Base-by-base conservation (phyloP, 139 green algal species). In the Eudorina sp. region DNA sequence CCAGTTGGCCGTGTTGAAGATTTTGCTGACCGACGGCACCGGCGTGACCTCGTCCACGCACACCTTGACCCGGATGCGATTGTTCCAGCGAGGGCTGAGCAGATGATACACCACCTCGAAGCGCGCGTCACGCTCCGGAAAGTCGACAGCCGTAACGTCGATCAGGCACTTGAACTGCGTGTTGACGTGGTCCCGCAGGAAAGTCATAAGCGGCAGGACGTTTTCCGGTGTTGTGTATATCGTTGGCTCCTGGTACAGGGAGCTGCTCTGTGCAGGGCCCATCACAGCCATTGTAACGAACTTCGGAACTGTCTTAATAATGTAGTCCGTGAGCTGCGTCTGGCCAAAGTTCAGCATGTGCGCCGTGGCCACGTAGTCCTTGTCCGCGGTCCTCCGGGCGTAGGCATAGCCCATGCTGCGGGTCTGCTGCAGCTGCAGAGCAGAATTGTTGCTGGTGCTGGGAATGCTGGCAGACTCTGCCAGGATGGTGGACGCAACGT, bases 41-140 rank as follows among this genome's bases (percentile, higher is more conserved):
- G 94, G 83, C 18, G 92, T 96, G 34, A 96, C 70, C 90, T 96
- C 94, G 60, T 96, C 94, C 45, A 94, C 90, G 31, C 82, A 82
- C 51, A 95, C 93, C 91, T 96, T 96, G 58, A 96, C 88, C 53
- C 93, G 88, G 40, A 96, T 94, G 72, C 94, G 85, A 66, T 94
- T 93, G 89, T 95, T 95, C 89, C 90, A 92, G n/a, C 84, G 84
- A 0, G 92, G 91, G 76, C 62, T 90, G 41, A 95, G 89, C 40
- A 98, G 80, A 89, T 96, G 92, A 88, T 98, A 97, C 51, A 97
- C 94, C 19, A 98, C 92, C 84, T 97, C 92, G 85, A 98, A 98
- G 66, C 96, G 94, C 46, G 92, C 78, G 31, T 88, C 86, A 45
- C 94, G 92, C 87, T 95, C 94, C 48, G 96, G 96, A 81, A 97